Base-by-base conservation (phyloP, 1,284 basidiomycete genomes). In the Phellopilus nigrolimitatus region DNA sequence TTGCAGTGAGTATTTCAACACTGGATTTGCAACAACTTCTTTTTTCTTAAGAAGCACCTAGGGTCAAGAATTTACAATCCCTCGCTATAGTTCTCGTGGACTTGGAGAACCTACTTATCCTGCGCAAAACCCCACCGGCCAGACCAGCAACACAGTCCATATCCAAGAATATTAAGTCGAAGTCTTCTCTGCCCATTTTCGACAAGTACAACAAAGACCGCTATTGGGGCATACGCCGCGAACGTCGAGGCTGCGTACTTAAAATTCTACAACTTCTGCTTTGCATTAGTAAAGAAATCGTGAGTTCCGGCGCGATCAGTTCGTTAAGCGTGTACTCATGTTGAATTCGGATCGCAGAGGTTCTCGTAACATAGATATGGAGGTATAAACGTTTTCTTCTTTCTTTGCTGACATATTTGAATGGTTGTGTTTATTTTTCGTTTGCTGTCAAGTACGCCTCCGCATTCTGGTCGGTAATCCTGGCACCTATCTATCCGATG, bases 361-460 rank as follows among this genome's bases (percentile, higher is more conserved):
- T 63, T 79, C 80, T 10, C 74, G 80, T 57, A 88, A 84, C 62
- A 80, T 89, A 56, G 86, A 89, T 49, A 86, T 89, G 72, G 86
- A 90, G 69, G 85, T 85, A 56, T 25, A 12, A 17, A 52, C 10
- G 42, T 48, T 39, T 52, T 22, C 44, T 28, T 13, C 37, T 21
- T 19, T 44, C 8, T 42, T 43, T 46, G 38, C 10, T 4, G 48
- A 22, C 28, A n/a, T n/a, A n/a, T n/a, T n/a, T n/a, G n/a, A n/a
- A n/a, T n/a, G n/a, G n/a, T n/a, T n/a, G n/a, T n/a, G n/a, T n/a
- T n/a, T n/a, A n/a, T 21, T 52, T 22, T 31, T 42, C 8, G 37
- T 34, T 24, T 6, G 17, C 37, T 6, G 36, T 19, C 8, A 56
- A 88, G 84, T 87, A 80, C 25, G 80, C 85, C 4, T 68, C 70